Conservation (phyloP, 208 protist species). For the Trypanosoma congolense region DNA sequence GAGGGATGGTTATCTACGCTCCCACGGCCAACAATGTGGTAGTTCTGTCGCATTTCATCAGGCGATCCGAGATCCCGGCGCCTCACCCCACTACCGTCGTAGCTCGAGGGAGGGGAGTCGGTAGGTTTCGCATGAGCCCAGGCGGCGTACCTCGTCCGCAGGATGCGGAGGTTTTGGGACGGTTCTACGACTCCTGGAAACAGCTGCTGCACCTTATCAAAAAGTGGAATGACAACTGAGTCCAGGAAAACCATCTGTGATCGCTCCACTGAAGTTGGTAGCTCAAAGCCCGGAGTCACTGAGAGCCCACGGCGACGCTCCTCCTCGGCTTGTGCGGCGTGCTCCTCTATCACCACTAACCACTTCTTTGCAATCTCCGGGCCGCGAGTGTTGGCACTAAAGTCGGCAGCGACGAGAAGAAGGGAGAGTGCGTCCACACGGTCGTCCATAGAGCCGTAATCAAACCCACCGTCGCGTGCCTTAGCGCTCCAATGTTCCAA, state of each 20-base stretch:
- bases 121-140: no score
- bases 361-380: slow-evolving; percentile 57
- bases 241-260: slow-evolving; percentile 74
- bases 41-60: no score
- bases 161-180: slow-evolving; percentile 35
- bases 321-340: slow-evolving; percentile 69
- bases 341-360: slow-evolving; percentile 74
- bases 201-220: slow-evolving; percentile 58
- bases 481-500: slow-evolving; percentile 24
- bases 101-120: no score
- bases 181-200: slow-evolving; percentile 47
- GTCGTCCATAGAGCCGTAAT: slow-evolving; percentile 34
- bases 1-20: no score
- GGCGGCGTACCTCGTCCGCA: slow-evolving; percentile 48
- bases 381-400: slow-evolving; percentile 57
- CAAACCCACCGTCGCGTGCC: slow-evolving; percentile 16
- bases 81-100: no score
- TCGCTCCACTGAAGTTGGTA: slow-evolving; percentile 20
- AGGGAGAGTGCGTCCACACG: slow-evolving; percentile 51
- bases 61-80: no score
- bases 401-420: slow-evolving; percentile 75
- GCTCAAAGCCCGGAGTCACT: slow-evolving; percentile 38
- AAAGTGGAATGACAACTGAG: slow-evolving; percentile 64
- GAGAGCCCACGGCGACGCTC: slow-evolving; percentile 43
- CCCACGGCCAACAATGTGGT: no score